These are phyloP conservation scores for Aspergillus steynii DNA, from an alignment of 495 filamentous ascomycete species.

Conservation along the genomic window DNA sequence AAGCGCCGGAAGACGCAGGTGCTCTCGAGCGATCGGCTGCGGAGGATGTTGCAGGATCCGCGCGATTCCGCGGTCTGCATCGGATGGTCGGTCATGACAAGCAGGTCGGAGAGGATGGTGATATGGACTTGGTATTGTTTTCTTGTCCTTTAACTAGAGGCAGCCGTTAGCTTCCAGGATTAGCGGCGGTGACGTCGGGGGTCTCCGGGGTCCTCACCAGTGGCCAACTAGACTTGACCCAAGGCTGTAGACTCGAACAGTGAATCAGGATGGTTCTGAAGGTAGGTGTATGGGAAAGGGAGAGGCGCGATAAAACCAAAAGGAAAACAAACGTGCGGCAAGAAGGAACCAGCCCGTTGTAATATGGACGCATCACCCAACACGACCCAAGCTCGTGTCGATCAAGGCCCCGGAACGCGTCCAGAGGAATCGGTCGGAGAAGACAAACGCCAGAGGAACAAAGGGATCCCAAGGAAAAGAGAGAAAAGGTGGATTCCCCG, in stretches of 20 bases:
- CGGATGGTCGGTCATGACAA: not conserved
- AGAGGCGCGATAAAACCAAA: not conserved
- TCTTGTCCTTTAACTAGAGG: not conserved
- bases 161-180: not conserved
- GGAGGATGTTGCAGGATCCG: not conserved
- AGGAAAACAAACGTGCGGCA: not conserved
- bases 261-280: no score
- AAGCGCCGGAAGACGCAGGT: slow-evolving; percentile 13
- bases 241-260: not conserved
- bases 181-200: not conserved
- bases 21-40: not conserved
- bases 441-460: not conserved
- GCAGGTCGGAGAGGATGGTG: not conserved
- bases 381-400: not conserved
- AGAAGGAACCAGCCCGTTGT: not conserved
- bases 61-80: not conserved
- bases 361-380: not conserved
- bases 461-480: not conserved
- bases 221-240: not conserved
- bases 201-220: not conserved
- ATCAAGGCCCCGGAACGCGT: not conserved
- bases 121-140: not conserved
- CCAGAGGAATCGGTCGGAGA: not conserved
- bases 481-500: not conserved
- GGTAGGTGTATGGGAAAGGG: not conserved